phyloP scores from a whole-genome alignment of 2,329 filamentous ascomycete genomes.

The Cytospora piceae region DNA sequence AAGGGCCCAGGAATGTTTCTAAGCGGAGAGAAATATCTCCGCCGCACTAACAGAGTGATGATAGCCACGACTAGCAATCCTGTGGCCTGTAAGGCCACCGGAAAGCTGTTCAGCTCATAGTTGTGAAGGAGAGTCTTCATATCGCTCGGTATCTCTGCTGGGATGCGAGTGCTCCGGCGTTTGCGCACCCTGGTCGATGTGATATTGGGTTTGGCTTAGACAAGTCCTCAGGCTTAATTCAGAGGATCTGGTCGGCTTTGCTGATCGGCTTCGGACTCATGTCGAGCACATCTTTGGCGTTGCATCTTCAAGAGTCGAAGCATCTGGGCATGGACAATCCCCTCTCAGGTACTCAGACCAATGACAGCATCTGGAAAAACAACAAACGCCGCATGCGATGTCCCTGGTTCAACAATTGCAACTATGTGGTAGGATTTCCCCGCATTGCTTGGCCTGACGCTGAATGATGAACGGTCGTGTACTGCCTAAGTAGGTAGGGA shows the following conservation, averaged over 20 bases:
- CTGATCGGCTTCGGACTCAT: background rate
- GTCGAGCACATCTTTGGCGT: background rate
- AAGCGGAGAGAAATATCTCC: slow-evolving; percentile 4
- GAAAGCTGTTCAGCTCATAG: background rate
- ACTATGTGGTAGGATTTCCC: background rate
- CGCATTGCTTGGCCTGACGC: slow-evolving; percentile 2
- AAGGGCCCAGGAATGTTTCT: slow-evolving; percentile 7
- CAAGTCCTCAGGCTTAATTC: background rate
- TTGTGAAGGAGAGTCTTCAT: background rate
- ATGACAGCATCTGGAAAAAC: no score
- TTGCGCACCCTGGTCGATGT: no score
- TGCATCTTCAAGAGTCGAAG: background rate
- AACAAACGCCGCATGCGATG: no score
- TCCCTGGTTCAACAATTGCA: background rate
- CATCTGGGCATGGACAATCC: background rate
- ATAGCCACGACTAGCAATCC: background rate
- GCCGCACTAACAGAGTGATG: slow-evolving; percentile 5
- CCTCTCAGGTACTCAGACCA: background rate
- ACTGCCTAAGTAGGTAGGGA: background rate
- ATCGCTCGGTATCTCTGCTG: background rate
- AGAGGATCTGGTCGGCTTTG: background rate
- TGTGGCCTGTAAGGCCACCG: background rate
- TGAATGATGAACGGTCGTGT: background rate
- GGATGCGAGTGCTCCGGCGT: background rate
- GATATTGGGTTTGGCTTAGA: no score